Conservation (phyloP, 352 stramenopile genomes). For the Phytopythium helicoides region DNA sequence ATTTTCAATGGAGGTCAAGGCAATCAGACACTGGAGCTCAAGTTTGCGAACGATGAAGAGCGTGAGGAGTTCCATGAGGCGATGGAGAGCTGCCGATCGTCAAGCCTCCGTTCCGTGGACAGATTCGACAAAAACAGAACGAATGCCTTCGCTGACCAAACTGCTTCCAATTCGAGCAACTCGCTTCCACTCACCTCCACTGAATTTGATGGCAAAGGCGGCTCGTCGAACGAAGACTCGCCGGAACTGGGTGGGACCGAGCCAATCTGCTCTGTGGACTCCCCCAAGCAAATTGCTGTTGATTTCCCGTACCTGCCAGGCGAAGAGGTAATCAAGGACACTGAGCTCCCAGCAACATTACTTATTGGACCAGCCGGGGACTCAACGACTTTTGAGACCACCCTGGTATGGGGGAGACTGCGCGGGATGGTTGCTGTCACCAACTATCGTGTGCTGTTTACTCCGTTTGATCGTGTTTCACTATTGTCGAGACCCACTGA, state of each 20-base stretch:
- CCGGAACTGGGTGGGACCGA: neutral
- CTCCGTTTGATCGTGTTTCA: constrained; percentile 50
- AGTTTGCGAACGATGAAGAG: constrained; percentile 75
- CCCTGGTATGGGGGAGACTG: constrained; percentile 62
- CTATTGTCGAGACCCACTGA: constrained; percentile 32
- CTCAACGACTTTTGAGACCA: constrained; percentile 37
- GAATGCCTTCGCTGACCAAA: neutral
- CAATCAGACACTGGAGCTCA: constrained; percentile 57
- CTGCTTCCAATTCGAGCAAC: neutral
- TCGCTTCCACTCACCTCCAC: neutral
- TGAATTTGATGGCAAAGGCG: neutral
- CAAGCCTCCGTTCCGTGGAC: constrained; percentile 18
- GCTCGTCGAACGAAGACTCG: neutral
- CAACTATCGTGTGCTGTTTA: constrained; percentile 80
- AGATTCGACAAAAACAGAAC: neutral
- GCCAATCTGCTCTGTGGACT: neutral
- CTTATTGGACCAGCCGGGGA: constrained; percentile 62
- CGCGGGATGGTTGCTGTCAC: constrained; percentile 62
- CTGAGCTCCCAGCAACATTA: constrained; percentile 49
- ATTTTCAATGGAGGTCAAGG: constrained; percentile 55
- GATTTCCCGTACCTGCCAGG: constrained; percentile 32
- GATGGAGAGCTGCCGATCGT: constrained; percentile 48
- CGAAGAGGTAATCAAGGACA: constrained; percentile 38
- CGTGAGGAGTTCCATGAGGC: constrained; percentile 59
- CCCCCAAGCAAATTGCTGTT: constrained; percentile 12